These are phyloP conservation scores for Prosopis cineraria DNA, from an alignment of 306 rosid species.

Conservation along the genomic window DNA sequence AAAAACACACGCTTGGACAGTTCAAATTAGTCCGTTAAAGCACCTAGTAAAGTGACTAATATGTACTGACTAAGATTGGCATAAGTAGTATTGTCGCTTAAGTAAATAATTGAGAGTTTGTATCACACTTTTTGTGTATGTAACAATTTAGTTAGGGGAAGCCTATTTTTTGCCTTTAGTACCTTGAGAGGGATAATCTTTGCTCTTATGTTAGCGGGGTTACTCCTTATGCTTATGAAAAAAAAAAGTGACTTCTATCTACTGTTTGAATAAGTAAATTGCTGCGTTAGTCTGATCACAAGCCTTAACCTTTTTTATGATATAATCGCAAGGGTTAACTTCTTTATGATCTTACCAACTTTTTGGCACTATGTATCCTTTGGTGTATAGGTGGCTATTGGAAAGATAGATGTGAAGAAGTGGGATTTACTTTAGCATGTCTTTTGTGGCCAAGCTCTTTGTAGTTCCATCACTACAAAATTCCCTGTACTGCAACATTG, in stretches of 20 bases:
- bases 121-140: too few relatives aligned
- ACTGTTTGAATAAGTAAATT: neutral
- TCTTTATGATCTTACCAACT: neutral
- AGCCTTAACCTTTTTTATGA: neutral
- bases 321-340: neutral
- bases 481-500: slow-evolving; percentile 1
- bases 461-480: neutral
- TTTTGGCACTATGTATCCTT: neutral
- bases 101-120: too few relatives aligned
- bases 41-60: neutral
- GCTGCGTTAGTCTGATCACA: neutral
- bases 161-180: too few relatives aligned
- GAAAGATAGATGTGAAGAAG: neutral
- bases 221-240: too few relatives aligned
- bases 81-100: too few relatives aligned
- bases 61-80: too few relatives aligned
- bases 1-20: neutral
- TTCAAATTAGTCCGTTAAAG: neutral
- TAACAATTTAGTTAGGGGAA: too few relatives aligned
- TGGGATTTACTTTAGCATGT: neutral
- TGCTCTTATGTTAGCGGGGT: too few relatives aligned
- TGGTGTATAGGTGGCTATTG: neutral
- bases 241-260: neutral
- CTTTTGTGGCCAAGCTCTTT: neutral
- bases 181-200: too few relatives aligned